These are phyloP conservation scores for Erigeron canadensis DNA, from an alignment of 129 eudicot species.

Conservation along the genomic window DNA sequence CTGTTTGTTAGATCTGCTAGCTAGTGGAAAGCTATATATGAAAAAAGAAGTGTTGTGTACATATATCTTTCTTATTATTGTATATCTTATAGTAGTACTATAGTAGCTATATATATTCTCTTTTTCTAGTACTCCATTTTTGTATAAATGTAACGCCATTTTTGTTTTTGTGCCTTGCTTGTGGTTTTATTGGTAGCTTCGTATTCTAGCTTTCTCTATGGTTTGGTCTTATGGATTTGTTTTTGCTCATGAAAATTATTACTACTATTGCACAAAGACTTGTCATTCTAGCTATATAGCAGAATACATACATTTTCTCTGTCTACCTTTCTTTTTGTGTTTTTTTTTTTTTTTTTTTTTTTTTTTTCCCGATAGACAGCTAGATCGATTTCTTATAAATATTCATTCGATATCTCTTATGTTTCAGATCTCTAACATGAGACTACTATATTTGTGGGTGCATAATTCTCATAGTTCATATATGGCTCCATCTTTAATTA, in stretches of 20 bases:
- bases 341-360: no score
- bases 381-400: no score
- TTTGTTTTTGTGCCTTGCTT: background rate
- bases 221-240: no score
- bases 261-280: no score
- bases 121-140: slow-evolving; percentile 23
- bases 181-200: background rate
- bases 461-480: background rate
- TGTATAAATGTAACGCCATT: slow-evolving; percentile 25
- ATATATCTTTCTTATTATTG: slow-evolving; percentile 3
- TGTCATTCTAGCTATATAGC: no score
- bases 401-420: background rate
- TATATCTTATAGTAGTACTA: no score
- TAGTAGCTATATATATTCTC: background rate
- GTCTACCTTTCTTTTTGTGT: background rate
- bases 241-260: no score
- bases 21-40: slow-evolving; percentile 61
- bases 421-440: slow-evolving; percentile 10
- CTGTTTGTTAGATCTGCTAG: slow-evolving; percentile 76
- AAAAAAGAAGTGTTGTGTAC: slow-evolving; percentile 26
- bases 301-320: background rate
- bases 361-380: no score
- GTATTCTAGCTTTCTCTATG: background rate
- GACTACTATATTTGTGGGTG: background rate
- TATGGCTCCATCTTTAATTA: slow-evolving; percentile 22